phyloP scores from a whole-genome alignment of 2,329 filamentous ascomycete genomes.

The Alternaria gansuensis region DNA sequence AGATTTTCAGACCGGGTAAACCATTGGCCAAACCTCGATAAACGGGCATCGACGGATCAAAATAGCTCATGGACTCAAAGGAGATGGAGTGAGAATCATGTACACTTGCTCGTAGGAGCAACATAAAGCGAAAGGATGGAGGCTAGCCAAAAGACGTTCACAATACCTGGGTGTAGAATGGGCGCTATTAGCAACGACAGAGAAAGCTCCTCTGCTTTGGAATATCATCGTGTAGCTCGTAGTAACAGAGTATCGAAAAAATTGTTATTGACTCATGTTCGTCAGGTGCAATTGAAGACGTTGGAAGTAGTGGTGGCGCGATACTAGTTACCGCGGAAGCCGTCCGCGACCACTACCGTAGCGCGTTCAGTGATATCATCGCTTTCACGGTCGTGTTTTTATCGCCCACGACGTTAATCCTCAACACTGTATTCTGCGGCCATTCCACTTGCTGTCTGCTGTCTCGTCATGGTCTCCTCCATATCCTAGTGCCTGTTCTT shows the following conservation, averaged over 20 bases:
- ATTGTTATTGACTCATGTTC: background rate
- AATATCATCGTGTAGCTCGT: background rate
- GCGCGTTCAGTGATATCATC: slow-evolving; percentile 38
- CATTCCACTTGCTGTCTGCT: background rate
- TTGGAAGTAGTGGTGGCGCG: background rate
- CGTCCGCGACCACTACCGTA: slow-evolving; percentile 25
- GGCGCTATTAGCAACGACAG: background rate
- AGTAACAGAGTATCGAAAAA: background rate
- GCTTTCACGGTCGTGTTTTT: slow-evolving; percentile 12
- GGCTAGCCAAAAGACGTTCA: background rate
- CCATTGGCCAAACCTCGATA: background rate
- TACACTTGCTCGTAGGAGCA: background rate
- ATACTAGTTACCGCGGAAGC: slow-evolving; percentile 14
- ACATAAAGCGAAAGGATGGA: background rate
- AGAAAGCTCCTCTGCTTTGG: background rate
- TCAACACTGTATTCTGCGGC: background rate
- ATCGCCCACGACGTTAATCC: slow-evolving; percentile 1
- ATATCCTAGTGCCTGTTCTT: background rate
- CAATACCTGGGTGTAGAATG: background rate
- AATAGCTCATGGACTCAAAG: background rate
- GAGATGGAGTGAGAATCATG: background rate
- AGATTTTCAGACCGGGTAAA: background rate
- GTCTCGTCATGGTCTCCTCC: background rate
- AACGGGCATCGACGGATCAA: background rate
- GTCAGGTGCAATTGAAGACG: background rate